Conservation (phyloP, 257 asterid species). For the Nicotiana paniculata region DNA sequence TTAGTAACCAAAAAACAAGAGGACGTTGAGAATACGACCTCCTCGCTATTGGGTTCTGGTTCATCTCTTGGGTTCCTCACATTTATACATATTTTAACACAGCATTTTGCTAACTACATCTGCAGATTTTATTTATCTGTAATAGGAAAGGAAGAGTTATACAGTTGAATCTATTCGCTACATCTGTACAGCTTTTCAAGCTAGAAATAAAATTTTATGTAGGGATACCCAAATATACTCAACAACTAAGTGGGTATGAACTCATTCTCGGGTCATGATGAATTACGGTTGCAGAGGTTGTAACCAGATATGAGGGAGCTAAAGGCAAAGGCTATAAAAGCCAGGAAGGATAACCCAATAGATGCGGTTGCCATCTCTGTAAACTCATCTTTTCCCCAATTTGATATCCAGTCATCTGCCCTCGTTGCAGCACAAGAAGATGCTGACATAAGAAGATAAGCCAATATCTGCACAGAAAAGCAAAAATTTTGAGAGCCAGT, state of each 20-base stretch:
- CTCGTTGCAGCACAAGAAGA: conserved; percentile 86
- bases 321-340: conserved; percentile 64
- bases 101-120: not conserved
- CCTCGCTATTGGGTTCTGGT: not conserved
- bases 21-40: not conserved
- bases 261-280: conserved; percentile 21
- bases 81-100: not conserved
- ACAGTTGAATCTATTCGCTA: not conserved
- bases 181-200: not conserved
- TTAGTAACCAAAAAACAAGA: not conserved
- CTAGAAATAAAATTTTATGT: not conserved
- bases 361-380: conserved; percentile 79
- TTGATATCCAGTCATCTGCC: conserved; percentile 73
- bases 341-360: conserved; percentile 65
- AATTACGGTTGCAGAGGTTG: conserved; percentile 46
- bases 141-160: not conserved
- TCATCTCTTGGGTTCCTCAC: not conserved
- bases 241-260: not conserved
- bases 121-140: not conserved
- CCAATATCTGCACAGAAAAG: conserved; percentile 45
- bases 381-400: conserved; percentile 85
- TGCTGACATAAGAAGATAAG: conserved; percentile 84
- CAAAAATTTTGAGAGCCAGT: not conserved
- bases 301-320: conserved; percentile 76
- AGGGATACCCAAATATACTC: not conserved